Evolutionary conservation across 2,329 filamentous ascomycete species (phyloP), one percentile per base, ranked within the genome.

Genomic region (Fusarium marasasianum): DNA sequence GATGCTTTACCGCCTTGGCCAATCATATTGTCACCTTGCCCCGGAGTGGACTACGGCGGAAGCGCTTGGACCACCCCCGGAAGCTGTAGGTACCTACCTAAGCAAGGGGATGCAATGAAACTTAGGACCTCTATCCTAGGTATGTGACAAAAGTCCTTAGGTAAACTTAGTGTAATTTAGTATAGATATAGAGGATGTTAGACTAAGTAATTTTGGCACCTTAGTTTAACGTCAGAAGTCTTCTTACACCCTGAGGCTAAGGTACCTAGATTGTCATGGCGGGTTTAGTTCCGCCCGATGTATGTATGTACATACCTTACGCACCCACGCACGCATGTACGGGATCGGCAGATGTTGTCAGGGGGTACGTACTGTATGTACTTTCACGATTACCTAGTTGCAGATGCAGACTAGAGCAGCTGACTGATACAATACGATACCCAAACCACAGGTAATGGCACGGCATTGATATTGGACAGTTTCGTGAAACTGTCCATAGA

Each of bases 51-150:
- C 40, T 38, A 31, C 38, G 41, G 35, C 55, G 58, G 29, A 69
- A 54, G 48, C 72, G 73, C 73, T 65, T 58, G 71, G 68, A 43
- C 71, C 73, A 72, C 22, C 48, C 47, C 55, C 69, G 58, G 59
- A 50, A 22, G 61, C 54, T 72, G 35, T 40, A 35, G 33, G 33
- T 35, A 35, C 33, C 33, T 35, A 35, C 33, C 33, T 35, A 35
- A 35, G 14, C 33, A 15, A 35, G 33, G 33, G 33, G 33, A 15
- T 33, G 33, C 14, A 35, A 35, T 35, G 8, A 35, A 35, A 35
- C 33, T 33, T 33, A 33, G 33, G 33, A 33, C 33, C 33, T 33
- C 14, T 33, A 33, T 33, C 33, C 33, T 33, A 33, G 33, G 33
- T 33, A 33, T 33, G 33, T 33, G 33, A 33, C 33, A 14, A 33